Base-by-base conservation (phyloP, 1,139 yeast species). In the Diutina rugosa region DNA sequence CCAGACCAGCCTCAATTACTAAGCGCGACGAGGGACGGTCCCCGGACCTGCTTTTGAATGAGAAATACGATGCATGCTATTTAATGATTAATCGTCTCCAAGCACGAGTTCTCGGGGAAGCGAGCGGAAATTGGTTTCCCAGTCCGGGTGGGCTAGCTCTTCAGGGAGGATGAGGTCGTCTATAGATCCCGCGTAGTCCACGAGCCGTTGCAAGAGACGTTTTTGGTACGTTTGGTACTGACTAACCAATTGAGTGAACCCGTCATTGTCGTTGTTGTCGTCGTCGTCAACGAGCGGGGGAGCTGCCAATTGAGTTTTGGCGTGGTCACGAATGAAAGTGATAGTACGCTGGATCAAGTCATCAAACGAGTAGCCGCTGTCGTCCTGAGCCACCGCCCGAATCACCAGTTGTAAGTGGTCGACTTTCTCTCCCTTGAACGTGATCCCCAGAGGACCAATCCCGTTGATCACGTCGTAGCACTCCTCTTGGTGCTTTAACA, bases 391-490 rank as follows among this genome's bases (percentile, higher is more conserved):
- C 16, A 62, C 63, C 28, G 63, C 55, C 51, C 55, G 60, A 7
- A 44, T 57, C 9, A 67, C 64, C 1, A 69, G 71, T 28, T 63
- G 59, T 2, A 59, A 63, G 14, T 67, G 66, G 29, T 64, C 18
- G 4, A 49, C 29, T 10, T 49, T 49, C 12, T 38, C 26, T 8
- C 18, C 28, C 21, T 49, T 49, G 16, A 49, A 49, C 8, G 30
- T 49, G 28, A 49, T 30, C 9, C 44, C 53, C 21, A 49, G 16
- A 10, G 53, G 53, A 2, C 53, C 69, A 14, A 67, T 55, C 3
- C 69, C 72, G 56, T 64, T 65, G 7, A 72, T 62, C 14, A 61
- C 63, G 59, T 70, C 73, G 57, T 64, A 64, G 8, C 61, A 55
- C 5, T 59, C 57, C 58, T 71, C 72, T 59, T 71, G 75, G 46